Base-by-base conservation (phyloP, 495 filamentous ascomycete genomes). In the Letharia lupina region DNA sequence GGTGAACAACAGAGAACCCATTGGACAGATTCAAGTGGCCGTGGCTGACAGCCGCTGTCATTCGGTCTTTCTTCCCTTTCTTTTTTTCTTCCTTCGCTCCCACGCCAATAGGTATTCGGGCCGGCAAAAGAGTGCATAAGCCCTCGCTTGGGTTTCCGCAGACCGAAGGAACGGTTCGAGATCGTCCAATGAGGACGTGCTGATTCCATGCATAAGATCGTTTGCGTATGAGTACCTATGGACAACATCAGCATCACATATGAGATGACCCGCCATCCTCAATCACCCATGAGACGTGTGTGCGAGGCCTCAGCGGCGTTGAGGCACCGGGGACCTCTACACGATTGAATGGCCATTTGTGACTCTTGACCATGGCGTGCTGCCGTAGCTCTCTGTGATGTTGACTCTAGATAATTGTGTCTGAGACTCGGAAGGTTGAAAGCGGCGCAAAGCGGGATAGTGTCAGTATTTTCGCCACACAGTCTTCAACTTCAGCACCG, bases 51-150 rank as follows among this genome's bases (percentile, higher is more conserved):
- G 50, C 50, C 28, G 50, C 54, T 57, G 54, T 33, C 48, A 23
- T 28, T 15, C 11, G n/a, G 31, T 57, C 15, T 20, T 33, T 23
- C 2, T 20, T 20, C 7, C 6, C 13, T 57, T 35, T 37, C 3
- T 8, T 57, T 35, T 20, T n/a, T n/a, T 33, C 2, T 37, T 20
- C 28, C 8, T 37, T 37, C 7, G 33, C 8, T 20, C 54, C 54
- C 54, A 57, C 54, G 39, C 54, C 31, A 57, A 57, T 37, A 20
- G 20, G 28, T 57, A 37, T 57, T 57, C 54, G 54, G 54, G 54
- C 54, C 54, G 54, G 33, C 31, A 20, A 57, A 18, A 9, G 33
- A 37, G 31, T 57, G 54, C 54, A 57, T 57, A 37, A 57, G 33
- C 33, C 33, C 33, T 57, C 54, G 52, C 31, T 56, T 56, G 52